Evolutionary conservation across 2,329 filamentous ascomycete genomes (phyloP), one percentile per base, ranked within the genome.

Genomic region (Teratosphaeria nubilosa): DNA sequence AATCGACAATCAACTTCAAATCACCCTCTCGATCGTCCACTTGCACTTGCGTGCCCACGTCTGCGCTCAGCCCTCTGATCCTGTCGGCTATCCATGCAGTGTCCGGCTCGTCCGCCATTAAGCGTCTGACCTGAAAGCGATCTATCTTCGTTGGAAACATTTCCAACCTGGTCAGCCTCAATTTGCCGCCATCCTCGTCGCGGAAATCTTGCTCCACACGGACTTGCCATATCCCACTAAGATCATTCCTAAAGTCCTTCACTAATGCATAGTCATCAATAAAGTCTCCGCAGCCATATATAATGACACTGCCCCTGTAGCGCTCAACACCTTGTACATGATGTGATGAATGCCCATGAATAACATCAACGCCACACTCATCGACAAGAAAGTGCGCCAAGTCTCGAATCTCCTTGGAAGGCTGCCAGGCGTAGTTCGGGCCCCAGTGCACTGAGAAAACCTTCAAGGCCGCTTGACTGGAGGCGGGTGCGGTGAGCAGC

Each of bases 231-330:
- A 74, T 59, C 22, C 70, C 74, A 16, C 73, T 71, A 13, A 75
- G 59, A 65, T 75, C 73, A 67, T 75, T 76, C 55, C 73, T 62
- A 63, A 59, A 75, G 45, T 66, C 62, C 25, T 54, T 56, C 56
- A 68, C 63, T n/a, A 74, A 16, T 3, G 68, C 69, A 66, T 75
- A 75, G 63, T 75, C 74, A 63, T 76, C 73, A n/a, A 76, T 70
- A 61, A 75, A 76, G 60, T 75, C 73, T 1, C 74, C 74, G 58
- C 73, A 76, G 0, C 73, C 73, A 50, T 75, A 76, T 1, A 75
- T 70, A 52, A 75, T 70, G 10, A 75, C 50, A 52, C 65, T 70
- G 0, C 70, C 69, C 1, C 65, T 66, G 58, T 74, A 73, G 24
- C 65, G 61, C 61, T 76, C 74, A 2, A 74, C 72, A 0, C 74